Base-by-base conservation (phyloP, 192 early-diverging fungal species). In the Phlyctochytrium planicorne region DNA sequence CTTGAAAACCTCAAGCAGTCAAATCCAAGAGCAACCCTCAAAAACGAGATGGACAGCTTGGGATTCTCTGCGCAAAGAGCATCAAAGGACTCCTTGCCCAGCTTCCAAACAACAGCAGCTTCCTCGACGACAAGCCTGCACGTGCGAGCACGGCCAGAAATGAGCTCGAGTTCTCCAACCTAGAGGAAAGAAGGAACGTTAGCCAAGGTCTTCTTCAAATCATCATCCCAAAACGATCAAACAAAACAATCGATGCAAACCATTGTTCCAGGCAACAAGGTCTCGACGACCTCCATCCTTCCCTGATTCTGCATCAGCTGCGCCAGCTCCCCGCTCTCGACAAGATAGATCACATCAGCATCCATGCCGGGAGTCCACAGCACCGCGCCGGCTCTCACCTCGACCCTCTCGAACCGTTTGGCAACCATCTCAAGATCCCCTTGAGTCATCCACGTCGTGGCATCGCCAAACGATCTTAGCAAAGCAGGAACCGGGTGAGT, bases 231-330 rank as follows among this genome's bases (percentile, higher is more conserved):
- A 1, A 68, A 74, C 47, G 52, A 30, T 0, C 17, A 37, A 62
- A 37, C n/a, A 32, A 33, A 4, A 63, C 31, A 62, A 60, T 14
- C 30, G 27, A 35, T 17, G 53, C 68, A 53, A 23, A 92, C 87
- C 64, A 94, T 88, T 6, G 92, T 93, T n/a, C 94, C 94, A 0
- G 94, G 91, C 33, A 98, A 74, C 34, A 96, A 89, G 23, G 91
- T 93, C 78, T 96, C 92, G 1, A 91, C 85, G 30, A 73, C 79
- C 73, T 60, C 79, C 71, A 40, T 66, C 63, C 57, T 78, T 75
- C 2, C 57, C 52, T 59, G 34, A 59, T 82, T 75, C n/a, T 60
- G 14, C 2, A 83, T 73, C 47, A 74, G 63, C 32, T 88, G 73
- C 23, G 80, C 79, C n/a, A 94, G 73, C 34, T 84, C 75, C 0